Evolutionary conservation across 306 rosid species (phyloP).

Genomic region (Fagus crenata): DNA sequence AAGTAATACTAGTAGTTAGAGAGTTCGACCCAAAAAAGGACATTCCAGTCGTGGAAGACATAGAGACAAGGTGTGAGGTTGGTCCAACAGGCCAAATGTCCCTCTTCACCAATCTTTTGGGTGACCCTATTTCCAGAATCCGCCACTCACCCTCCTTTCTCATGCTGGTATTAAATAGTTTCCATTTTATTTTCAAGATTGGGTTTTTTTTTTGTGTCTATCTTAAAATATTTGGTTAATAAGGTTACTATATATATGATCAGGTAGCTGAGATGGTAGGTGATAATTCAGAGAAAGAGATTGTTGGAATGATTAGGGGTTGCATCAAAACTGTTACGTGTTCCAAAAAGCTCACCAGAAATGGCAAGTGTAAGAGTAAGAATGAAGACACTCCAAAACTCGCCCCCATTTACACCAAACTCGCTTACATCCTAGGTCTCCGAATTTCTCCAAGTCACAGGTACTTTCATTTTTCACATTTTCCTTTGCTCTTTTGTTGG

Average conservation of each 20-base stretch:
- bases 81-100: conserved; percentile 69
- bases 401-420: conserved; percentile 66
- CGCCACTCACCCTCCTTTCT: conserved; percentile 87
- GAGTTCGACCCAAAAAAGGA: conserved; percentile 54
- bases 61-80: conserved; percentile 75
- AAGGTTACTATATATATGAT: not conserved
- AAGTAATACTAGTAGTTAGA: conserved; percentile 36
- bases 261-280: conserved; percentile 81
- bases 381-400: conserved; percentile 27
- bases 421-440: conserved; percentile 85
- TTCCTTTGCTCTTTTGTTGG: not conserved
- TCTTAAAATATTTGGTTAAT: not conserved
- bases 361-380: not conserved
- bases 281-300: conserved; percentile 39
- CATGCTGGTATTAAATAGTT: conserved; percentile 68
- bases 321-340: conserved; percentile 92
- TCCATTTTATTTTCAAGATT: no score
- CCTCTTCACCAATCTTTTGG: conserved; percentile 76
- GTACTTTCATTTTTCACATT: conserved; percentile 28
- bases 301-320: conserved; percentile 90
- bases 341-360: conserved; percentile 58
- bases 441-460: conserved; percentile 87
- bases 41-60: conserved; percentile 52
- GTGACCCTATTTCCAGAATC: conserved; percentile 97
- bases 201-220: not conserved